A percentile compares a stretch with the other conserved stretches of the same genome.
Conservation (phyloP, 2,329 filamentous ascomycete genomes). For the Diplodia corticola region DNA sequence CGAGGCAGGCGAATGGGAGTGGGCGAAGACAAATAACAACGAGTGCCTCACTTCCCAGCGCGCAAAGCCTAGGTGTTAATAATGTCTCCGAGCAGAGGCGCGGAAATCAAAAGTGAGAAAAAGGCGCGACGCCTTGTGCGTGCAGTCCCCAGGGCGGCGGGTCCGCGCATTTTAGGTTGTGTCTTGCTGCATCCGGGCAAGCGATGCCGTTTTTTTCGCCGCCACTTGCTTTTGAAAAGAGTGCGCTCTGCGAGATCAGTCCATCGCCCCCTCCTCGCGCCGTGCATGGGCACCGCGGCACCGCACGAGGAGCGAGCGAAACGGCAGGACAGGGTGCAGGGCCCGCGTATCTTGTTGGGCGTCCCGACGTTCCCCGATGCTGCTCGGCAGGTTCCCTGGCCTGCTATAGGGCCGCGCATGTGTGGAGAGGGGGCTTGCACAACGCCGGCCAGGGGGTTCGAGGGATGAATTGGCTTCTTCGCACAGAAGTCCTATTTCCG, state of each 20-base stretch:
- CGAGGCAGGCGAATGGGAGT: not conserved
- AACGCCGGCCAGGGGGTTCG: constrained; percentile 4
- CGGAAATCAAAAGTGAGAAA: not conserved
- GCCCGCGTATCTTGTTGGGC: constrained; percentile 17
- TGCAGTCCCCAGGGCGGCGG: constrained; percentile 3
- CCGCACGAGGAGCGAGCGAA: not conserved
- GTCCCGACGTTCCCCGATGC: constrained; percentile 18
- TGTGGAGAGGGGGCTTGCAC: constrained; percentile 9
- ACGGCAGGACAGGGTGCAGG: constrained; percentile 8
- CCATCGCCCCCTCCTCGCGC: no score
- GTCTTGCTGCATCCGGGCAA: constrained; percentile 1
- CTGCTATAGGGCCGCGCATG: not conserved
- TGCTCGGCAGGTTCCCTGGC: constrained; percentile 2
- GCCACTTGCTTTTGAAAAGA: not conserved
- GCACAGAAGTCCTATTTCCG: not conserved
- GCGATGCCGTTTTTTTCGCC: constrained; percentile 9
- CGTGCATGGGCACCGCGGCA: no score
- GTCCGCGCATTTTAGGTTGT: constrained; percentile 1
- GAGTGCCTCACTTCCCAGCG: not conserved
- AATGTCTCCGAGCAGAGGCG: not conserved
- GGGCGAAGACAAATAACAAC: not conserved
- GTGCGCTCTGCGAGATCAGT: constrained; percentile 13
- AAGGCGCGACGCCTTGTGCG: not conserved
- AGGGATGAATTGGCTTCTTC: constrained; percentile 14
- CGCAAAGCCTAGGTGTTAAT: not conserved